Base-by-base conservation (phyloP, 23 red algal genomes). In the Cyanidiococcus yangmingshanensis region DNA sequence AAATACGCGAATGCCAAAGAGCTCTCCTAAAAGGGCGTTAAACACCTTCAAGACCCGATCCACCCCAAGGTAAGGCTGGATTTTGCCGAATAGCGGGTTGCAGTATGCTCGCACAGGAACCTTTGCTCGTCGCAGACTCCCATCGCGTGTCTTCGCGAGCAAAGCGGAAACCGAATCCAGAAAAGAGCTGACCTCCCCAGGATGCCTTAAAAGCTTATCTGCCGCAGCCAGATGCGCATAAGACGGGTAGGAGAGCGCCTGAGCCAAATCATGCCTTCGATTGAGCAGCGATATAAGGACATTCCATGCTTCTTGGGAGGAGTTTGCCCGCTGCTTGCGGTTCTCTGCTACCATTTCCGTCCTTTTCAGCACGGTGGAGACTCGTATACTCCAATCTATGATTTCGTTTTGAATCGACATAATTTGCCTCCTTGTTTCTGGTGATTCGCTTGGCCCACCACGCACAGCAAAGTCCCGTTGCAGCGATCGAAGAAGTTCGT, bases 401-500 rank as follows among this genome's bases (percentile, higher is more conserved):
- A 76, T 76, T 25, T 39, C 34, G 2, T 76, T 35, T 38, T 41
- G 74, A 24, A 76, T 25, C 37, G 7, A 30, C 31, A 82, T 74
- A 27, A 95, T 38, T 24, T 77, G 79, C 33, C 59, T 41, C 75
- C 87, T 81, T 1, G 77, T 76, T 39, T 59, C 37, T 2, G 79
- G 25, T 31, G 76, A 18, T 33, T 88, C 51, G 58, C 76, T 74
- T 31, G 91, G 87, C 31, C 94, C 94, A 35, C 87, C 89, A 31
- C 89, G 85, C 71, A 71, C 3, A 71, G 86, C 85, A 74, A 98
- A 89, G 67, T 98, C 94, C 24, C 63, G 41, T 2, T 83, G 79
- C 25, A 98, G 85, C 21, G 94, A 98, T 30, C 63, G 75, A 32
- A 96, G 37, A 87, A 96, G 90, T 24, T 76, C 76, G 18, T 58